Evolutionary conservation across 768 basidiomycete species (phyloP), one percentile per base, ranked within the genome.

Genomic region (Exsudoporus frostii): DNA sequence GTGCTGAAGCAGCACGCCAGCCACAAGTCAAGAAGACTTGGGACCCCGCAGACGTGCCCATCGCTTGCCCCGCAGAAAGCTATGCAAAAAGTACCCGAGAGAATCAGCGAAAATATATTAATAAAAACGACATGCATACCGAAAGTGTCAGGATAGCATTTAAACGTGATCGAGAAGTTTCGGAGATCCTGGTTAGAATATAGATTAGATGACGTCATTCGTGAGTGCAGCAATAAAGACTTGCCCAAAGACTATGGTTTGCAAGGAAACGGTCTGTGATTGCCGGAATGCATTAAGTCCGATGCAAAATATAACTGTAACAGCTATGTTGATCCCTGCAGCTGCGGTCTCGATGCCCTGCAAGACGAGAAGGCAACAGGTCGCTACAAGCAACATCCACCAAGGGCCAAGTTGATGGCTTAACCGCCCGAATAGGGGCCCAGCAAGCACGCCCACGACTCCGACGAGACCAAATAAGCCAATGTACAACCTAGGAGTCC

Each of bases 391-490:
- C 43, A 73, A 68, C 5, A 73, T 73, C 10, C 68, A 50, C 78
- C 79, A 80, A 7, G 75, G 71, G 0, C 74, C 73, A 25, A 76
- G 22, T 10, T 48, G 62, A 50, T 65, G 60, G 5, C 58, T 60
- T 7, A 66, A 30, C 11, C 48, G 50, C 13, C 65, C 68, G 0
- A 64, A 61, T 22, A 63, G 19, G 5, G 65, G 61, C 0, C 65
- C 67, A 7, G 32, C 54, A 13, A 60, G 36, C 22, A 76, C 68
- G 24, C 72, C 78, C 22, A 46, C 56, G 40, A 75, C 65, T 14
- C 79, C 79, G 9, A 79, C 49, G 6, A 80, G 70, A 22, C 77
- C 79, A 55, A 79, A 77, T n/a, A 80, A 61, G 32, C 79, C 79
- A 46, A 78, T 78, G 19, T 68, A 65, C 33, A 62, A 55, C 43